Conservation (phyloP, 2,329 filamentous ascomycete species). For the Cordyceps cicadae region DNA sequence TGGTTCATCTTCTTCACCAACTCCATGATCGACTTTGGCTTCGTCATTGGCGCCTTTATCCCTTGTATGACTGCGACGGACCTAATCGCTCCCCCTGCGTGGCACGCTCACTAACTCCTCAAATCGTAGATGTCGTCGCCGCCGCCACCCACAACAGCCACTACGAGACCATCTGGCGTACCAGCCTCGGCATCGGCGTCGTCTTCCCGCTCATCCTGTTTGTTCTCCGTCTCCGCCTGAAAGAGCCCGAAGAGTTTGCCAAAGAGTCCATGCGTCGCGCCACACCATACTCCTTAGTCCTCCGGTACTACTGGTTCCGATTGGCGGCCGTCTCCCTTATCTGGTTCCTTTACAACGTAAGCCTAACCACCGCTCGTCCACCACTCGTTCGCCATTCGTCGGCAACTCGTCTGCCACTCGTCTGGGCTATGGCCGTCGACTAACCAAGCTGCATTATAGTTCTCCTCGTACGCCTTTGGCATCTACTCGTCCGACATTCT, state of each 20-base stretch:
- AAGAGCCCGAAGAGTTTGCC: slow-evolving; percentile 72
- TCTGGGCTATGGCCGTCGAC: too few relatives aligned
- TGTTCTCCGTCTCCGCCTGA: slow-evolving; percentile 61
- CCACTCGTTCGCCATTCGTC: too few relatives aligned
- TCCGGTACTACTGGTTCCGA: slow-evolving; percentile 65
- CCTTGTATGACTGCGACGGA: slow-evolving; percentile 37
- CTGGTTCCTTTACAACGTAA: slow-evolving; percentile 76
- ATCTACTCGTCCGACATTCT: slow-evolving; percentile 78
- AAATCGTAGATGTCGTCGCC: slow-evolving; percentile 37
- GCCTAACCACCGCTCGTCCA: slow-evolving; percentile 17
- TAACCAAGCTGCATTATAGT: slow-evolving; percentile 31
- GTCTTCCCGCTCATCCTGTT: slow-evolving; percentile 69
- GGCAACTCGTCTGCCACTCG: too few relatives aligned
- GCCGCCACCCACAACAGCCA: slow-evolving; percentile 52
- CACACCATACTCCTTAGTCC: slow-evolving; percentile 47
- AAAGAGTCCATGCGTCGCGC: slow-evolving; percentile 57
- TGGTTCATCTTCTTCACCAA: slow-evolving; percentile 93
- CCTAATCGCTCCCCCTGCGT: neutral
- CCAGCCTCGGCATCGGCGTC: slow-evolving; percentile 68
- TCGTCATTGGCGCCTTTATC: slow-evolving; percentile 71
- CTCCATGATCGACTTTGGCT: slow-evolving; percentile 75
- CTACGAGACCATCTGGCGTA: slow-evolving; percentile 70
- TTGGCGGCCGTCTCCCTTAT: slow-evolving; percentile 63
- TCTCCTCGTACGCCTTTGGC: slow-evolving; percentile 75
- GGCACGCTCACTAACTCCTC: neutral